A percentile compares a stretch with the other conserved stretches of the same genome.
Evolutionary conservation across 768 basidiomycete species (phyloP).

Genomic region (Hygrophorus pudorinus): DNA sequence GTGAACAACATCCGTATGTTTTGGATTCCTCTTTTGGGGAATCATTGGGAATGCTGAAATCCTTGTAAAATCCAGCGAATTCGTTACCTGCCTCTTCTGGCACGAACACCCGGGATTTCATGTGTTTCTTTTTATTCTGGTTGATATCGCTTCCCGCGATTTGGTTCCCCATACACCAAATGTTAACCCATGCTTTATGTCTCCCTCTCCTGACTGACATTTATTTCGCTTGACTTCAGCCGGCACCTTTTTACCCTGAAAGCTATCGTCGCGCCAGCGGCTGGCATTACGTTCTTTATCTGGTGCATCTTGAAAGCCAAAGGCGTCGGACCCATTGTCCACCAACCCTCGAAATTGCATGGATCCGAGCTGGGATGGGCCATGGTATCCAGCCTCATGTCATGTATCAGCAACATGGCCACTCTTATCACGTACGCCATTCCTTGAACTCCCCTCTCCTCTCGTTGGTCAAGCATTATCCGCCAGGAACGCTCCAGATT

Average conservation of each 20-base stretch:
- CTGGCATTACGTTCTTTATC: conserved; percentile 62
- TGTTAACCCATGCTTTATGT: conserved; percentile 32
- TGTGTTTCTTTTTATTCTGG: conserved; percentile 87
- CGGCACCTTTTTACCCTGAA: conserved; percentile 77
- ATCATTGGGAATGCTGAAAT: conserved; percentile 31
- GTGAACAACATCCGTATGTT: too few relatives aligned
- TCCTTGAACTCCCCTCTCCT: conserved; percentile 1
- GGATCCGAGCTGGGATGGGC: conserved; percentile 68
- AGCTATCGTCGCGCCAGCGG: conserved; percentile 60
- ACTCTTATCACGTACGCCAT: conserved; percentile 53
- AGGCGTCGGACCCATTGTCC: conserved; percentile 69
- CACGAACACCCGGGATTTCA: conserved; percentile 63
- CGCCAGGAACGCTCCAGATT: conserved; percentile 65
- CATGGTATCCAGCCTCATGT: conserved; percentile 65
- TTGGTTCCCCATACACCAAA: conserved; percentile 77
- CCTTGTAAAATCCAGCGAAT: conserved; percentile 59
- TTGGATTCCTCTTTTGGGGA: too few relatives aligned
- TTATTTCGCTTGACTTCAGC: conserved; percentile 23
- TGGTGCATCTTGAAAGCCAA: conserved; percentile 73
- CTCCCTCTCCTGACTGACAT: conserved; percentile 5
- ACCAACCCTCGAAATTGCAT: conserved; percentile 49
- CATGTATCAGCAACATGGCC: conserved; percentile 73
- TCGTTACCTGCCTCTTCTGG: conserved; percentile 64
- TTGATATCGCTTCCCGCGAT: conserved; percentile 68
- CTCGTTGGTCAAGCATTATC: conserved; percentile 1